Evolutionary conservation across 805 yeast species (phyloP).

Genomic region (Candida patagonica): DNA sequence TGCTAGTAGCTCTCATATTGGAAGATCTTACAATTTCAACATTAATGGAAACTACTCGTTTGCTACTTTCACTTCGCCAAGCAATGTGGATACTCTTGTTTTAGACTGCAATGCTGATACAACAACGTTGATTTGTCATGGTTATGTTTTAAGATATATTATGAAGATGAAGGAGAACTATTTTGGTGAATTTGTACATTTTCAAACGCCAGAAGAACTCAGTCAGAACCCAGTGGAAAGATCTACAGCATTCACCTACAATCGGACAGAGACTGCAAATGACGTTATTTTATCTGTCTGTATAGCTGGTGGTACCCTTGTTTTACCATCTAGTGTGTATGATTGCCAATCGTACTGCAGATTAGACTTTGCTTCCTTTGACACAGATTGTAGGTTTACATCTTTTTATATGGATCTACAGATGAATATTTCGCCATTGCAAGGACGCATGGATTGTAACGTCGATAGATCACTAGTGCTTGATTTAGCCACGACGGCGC

Average conservation of each 20-base stretch:
- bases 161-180: slow-evolving; percentile 77
- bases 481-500: slow-evolving; percentile 8
- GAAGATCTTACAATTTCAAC: slow-evolving; percentile 52
- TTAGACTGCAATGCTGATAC: slow-evolving; percentile 58
- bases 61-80: slow-evolving; percentile 48
- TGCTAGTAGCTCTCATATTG: slow-evolving; percentile 43
- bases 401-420: slow-evolving; percentile 92
- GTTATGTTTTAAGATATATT: slow-evolving; percentile 66
- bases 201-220: slow-evolving; percentile 80
- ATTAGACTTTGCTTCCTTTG: slow-evolving; percentile 53
- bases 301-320: slow-evolving; percentile 58
- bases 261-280: slow-evolving; percentile 46
- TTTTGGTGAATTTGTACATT: slow-evolving; percentile 78
- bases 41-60: slow-evolving; percentile 60
- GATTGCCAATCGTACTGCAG: slow-evolving; percentile 46
- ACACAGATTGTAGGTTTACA: slow-evolving; percentile 75
- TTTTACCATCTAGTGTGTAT: slow-evolving; percentile 67
- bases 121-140: slow-evolving; percentile 65
- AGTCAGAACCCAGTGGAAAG: slow-evolving; percentile 27
- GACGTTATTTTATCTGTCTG: slow-evolving; percentile 69
- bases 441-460: slow-evolving; percentile 25
- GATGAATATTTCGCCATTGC: slow-evolving; percentile 55
- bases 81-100: slow-evolving; percentile 58
- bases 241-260: slow-evolving; percentile 9
- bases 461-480: slow-evolving; percentile 12